Base-by-base conservation (phyloP, 2,329 filamentous ascomycete species). In the Neonectria neomacrospora region DNA sequence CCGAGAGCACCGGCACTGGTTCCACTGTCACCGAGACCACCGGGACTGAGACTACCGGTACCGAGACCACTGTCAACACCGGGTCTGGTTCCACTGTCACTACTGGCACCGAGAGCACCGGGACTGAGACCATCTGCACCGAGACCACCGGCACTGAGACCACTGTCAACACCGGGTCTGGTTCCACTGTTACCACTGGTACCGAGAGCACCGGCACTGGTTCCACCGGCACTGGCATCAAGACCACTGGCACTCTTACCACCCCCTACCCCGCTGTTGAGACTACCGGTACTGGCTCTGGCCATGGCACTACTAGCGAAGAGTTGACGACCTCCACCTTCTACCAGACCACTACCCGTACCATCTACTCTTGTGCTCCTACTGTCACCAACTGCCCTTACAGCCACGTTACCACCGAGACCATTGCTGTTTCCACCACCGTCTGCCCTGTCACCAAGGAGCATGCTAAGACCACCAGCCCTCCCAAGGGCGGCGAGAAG, bases 381-480 rank as follows among this genome's bases (percentile, higher is more conserved):
- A 44, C 60, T 16, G 65, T 64, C 16, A 61, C 53, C 26, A 50
- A 69, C 34, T 77, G 76, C 66, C 70, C 75, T 18, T 67, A 64
- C 18, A 64, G 68, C 41, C 67, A 73, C 39, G 73, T 74, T 56
- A 71, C 72, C 57, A 75, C 72, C 7, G 69, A 73, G 65, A 72
- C 75, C 41, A 71, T 73, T 42, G 71, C 75, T 42, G 61, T 75
- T 18, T 78, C 74, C 34, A 81, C 78, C 51, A 82, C 80, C 8
- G 71, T 81, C 51, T 82, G 69, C 67, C 69, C 69, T 5, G 56
- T 63, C 12, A 64, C 59, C 56, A 68, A 66, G 47, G 20, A 65
- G 61, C n/a, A n/a, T n/a, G n/a, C n/a, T n/a, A n/a, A n/a, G n/a
- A n/a, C n/a, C n/a, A n/a, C n/a, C n/a, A n/a, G n/a, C n/a, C n/a